Conservation (phyloP, 768 basidiomycete genomes). For the Lentinula sp. region DNA sequence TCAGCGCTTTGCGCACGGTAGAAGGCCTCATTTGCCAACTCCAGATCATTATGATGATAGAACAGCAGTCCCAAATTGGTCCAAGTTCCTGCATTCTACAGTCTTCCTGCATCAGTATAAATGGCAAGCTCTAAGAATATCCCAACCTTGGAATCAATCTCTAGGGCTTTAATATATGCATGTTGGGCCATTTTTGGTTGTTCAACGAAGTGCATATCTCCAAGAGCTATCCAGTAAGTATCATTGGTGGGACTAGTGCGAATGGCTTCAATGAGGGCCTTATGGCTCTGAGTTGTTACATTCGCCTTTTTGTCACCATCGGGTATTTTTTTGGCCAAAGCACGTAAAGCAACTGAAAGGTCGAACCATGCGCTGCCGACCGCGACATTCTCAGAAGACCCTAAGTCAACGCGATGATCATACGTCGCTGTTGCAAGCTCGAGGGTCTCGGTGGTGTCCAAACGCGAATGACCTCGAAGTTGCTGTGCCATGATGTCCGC, state of each 20-base stretch:
- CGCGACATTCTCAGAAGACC: conserved; percentile 40
- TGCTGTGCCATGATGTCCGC: conserved; percentile 30
- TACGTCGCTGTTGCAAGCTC: conserved; percentile 54
- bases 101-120: background rate
- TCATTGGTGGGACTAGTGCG: conserved; percentile 67
- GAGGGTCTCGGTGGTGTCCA: conserved; percentile 31
- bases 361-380: conserved; percentile 69
- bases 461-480: conserved; percentile 13
- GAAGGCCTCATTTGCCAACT: conserved; percentile 83
- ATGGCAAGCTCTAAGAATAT: background rate
- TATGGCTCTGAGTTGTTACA: conserved; percentile 36
- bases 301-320: conserved; percentile 22
- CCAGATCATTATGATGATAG: conserved; percentile 68
- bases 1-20: conserved; percentile 86
- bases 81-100: conserved; percentile 73
- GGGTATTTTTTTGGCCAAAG: conserved; percentile 30
- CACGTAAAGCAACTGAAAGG: conserved; percentile 55
- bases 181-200: conserved; percentile 81
- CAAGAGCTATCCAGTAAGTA: conserved; percentile 79
- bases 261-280: conserved; percentile 65
- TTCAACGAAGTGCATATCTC: conserved; percentile 58
- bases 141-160: conserved; percentile 75
- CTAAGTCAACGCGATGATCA: conserved; percentile 54
- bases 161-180: conserved; percentile 84
- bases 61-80: conserved; percentile 86